A percentile compares a stretch with the other conserved stretches of the same genome.
These are phyloP conservation scores for Penicillium sp. DNA, from an alignment of 2,329 filamentous ascomycete genomes.

Conservation along the genomic window DNA sequence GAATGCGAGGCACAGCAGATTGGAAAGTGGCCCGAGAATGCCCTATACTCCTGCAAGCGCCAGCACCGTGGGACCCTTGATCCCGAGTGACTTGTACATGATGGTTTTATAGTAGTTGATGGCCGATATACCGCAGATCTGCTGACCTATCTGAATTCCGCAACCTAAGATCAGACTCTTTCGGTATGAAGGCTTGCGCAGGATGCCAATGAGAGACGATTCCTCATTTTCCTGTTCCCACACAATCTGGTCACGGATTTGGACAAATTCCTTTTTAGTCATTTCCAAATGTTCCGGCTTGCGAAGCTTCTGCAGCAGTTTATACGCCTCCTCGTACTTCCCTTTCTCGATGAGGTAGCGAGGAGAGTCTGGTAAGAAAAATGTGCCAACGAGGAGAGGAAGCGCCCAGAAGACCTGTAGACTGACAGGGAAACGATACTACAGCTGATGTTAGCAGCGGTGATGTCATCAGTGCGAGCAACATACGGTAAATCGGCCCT, in stretches of 20 bases:
- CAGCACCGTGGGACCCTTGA: background rate
- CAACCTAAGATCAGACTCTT: background rate
- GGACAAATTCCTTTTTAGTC: background rate
- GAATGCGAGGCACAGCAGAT: background rate
- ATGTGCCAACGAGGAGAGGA: background rate
- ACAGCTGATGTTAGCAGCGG: background rate
- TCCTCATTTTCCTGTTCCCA: background rate
- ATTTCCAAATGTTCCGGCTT: background rate
- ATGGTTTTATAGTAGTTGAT: background rate
- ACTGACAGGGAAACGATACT: background rate
- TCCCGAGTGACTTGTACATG: background rate
- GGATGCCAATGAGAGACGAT: background rate
- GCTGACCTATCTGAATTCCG: background rate
- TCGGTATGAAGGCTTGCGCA: slow-evolving; percentile 1
- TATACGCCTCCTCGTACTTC: background rate
- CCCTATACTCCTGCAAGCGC: background rate
- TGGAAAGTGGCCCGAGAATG: background rate
- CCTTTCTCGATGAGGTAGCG: background rate
- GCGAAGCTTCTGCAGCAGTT: background rate
- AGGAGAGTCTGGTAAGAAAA: background rate
- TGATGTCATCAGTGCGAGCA: background rate
- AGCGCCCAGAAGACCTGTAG: background rate
- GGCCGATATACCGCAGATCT: background rate
- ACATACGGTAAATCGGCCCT: background rate
- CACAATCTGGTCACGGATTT: background rate